A percentile compares a stretch with the other conserved stretches of the same genome.
phyloP scores from a whole-genome alignment of 192 early-diverging fungal genomes.

The Polychytrium aggregatum region DNA sequence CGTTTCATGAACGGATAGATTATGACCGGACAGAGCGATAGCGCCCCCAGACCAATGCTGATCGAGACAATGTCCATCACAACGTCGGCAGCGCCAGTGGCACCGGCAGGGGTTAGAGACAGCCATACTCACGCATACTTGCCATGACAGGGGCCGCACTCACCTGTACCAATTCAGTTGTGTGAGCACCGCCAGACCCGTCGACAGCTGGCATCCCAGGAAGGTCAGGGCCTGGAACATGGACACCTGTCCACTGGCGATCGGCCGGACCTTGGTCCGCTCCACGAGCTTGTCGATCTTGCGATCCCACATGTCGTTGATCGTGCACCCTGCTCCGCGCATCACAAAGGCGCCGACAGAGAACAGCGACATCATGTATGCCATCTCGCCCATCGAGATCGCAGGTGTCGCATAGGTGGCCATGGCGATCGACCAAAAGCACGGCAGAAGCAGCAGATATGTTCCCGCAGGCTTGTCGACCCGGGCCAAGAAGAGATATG shows the following conservation, averaged over 20 bases:
- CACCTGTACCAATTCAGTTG: conserved; percentile 83
- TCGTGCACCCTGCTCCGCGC: conserved; percentile 93
- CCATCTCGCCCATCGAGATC: conserved; percentile 54
- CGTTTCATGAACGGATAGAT: conserved; percentile 93
- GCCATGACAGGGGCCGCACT: too few relatives aligned
- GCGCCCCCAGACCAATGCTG: conserved; percentile 69
- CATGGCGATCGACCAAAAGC: conserved; percentile 49
- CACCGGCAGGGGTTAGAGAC: too few relatives aligned
- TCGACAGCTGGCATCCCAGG: conserved; percentile 64
- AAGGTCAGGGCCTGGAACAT: conserved; percentile 62
- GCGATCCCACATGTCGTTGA: conserved; percentile 96
- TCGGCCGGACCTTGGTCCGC: conserved; percentile 67
- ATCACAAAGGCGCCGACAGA: conserved; percentile 77
- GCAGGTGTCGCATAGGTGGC: conserved; percentile 18
- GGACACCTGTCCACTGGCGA: conserved; percentile 66
- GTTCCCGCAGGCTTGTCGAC: conserved; percentile 89
- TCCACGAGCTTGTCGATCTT: conserved; percentile 78
- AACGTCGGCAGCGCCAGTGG: too few relatives aligned
- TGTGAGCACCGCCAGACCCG: conserved; percentile 71
- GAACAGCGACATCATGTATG: conserved; percentile 66
- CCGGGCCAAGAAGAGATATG: conserved; percentile 48
- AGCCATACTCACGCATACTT: too few relatives aligned
- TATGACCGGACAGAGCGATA: conserved; percentile 64
- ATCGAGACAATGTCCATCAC: background rate
- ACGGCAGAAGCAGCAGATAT: conserved; percentile 84